Evolutionary conservation across 2,329 filamentous ascomycete genomes (phyloP).

Genomic region (Sporothrix schenckii): DNA sequence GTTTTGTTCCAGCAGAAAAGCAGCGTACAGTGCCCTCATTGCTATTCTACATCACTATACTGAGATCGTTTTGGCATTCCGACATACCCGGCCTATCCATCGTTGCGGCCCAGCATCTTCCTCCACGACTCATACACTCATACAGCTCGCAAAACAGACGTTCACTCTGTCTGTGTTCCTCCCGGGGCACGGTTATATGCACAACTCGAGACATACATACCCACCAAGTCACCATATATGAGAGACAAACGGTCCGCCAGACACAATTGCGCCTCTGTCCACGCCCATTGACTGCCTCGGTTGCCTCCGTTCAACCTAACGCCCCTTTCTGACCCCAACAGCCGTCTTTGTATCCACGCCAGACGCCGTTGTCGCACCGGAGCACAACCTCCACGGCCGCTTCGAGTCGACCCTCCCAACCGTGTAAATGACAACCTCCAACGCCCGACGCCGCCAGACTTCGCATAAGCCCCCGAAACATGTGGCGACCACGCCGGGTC

Average conservation of each 20-base stretch:
- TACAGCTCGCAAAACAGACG: not conserved
- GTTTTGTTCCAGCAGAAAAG: not conserved
- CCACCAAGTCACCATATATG: not conserved
- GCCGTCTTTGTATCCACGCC: not conserved
- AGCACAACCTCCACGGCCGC: not conserved
- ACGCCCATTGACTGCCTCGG: not conserved
- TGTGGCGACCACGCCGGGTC: slow-evolving; percentile 43
- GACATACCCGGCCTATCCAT: slow-evolving; percentile 13
- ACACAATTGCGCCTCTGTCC: slow-evolving; percentile 18
- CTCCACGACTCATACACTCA: slow-evolving; percentile 8
- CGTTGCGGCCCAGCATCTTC: not conserved
- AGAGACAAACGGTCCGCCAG: not conserved
- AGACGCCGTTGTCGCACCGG: not conserved
- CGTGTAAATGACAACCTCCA: slow-evolving; percentile 49
- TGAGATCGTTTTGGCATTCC: not conserved
- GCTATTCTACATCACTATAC: not conserved
- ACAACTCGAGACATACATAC: slow-evolving; percentile 19
- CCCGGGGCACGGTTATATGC: not conserved
- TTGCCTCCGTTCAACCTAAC: not conserved
- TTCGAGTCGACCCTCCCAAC: slow-evolving; percentile 30
- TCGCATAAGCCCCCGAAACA: slow-evolving; percentile 51
- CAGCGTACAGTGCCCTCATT: slow-evolving; percentile 1
- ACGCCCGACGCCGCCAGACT: slow-evolving; percentile 50
- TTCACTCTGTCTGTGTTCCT: not conserved
- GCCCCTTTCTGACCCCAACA: not conserved